Evolutionary conservation across 139 green algal species (phyloP).

Genomic region (Chlamydomonas incerta): DNA sequence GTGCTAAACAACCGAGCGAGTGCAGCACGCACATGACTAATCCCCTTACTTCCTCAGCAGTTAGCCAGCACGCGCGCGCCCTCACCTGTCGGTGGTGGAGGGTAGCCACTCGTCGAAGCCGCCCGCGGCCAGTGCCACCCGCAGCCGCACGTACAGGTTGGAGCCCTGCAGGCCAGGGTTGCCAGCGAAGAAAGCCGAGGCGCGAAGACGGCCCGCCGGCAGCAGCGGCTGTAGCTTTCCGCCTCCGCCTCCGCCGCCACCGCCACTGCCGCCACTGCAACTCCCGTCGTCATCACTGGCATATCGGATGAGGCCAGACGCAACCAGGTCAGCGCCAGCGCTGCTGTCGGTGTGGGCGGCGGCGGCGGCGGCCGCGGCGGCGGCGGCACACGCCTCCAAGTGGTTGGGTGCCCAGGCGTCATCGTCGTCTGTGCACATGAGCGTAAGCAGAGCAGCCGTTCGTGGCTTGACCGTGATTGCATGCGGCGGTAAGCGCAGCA

Average conservation of each 20-base stretch:
- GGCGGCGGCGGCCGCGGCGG: not conserved
- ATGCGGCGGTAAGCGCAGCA: not conserved
- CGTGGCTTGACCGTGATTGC: not conserved
- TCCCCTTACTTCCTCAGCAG: no score
- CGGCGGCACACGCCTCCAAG: not conserved
- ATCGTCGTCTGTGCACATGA: conserved; percentile 28
- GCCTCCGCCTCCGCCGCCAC: not conserved
- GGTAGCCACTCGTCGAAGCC: conserved; percentile 43
- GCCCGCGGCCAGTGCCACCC: conserved; percentile 13
- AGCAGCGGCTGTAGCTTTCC: not conserved
- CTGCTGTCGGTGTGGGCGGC: no score
- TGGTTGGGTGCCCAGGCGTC: conserved; percentile 33
- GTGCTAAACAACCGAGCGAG: not conserved
- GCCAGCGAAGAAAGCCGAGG: not conserved
- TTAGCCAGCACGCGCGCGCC: not conserved
- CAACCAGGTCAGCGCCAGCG: no score
- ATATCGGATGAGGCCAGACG: not conserved
- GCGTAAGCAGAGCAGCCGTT: no score
- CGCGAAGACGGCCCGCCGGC: not conserved
- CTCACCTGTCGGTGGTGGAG: conserved; percentile 30
- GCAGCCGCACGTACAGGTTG: conserved; percentile 35
- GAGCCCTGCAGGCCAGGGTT: conserved; percentile 45
- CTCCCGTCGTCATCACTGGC: not conserved
- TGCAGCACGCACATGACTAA: no score
- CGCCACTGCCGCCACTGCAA: not conserved